Evolutionary conservation across 2,329 filamentous ascomycete species (phyloP).

Genomic region (Aulographum hederae): DNA sequence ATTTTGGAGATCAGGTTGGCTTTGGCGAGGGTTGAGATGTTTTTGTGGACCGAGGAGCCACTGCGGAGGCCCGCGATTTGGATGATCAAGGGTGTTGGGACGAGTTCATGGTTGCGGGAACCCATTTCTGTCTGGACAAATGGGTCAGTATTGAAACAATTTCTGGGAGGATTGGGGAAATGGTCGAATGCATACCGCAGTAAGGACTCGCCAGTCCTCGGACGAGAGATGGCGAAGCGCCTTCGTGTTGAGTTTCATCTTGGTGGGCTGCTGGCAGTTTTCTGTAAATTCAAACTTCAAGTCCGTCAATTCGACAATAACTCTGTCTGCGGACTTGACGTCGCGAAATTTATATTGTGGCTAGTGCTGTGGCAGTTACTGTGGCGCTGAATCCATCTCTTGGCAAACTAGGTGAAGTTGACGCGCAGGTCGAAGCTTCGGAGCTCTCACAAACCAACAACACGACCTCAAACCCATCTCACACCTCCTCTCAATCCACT

Average conservation of each 20-base stretch:
- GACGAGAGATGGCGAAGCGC: constrained; percentile 78
- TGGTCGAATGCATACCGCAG: constrained; percentile 47
- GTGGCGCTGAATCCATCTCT: too few species aligned
- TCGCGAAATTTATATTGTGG: too few species aligned
- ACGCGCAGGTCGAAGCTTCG: too few species aligned
- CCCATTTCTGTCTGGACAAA: constrained; percentile 66
- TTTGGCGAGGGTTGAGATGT: constrained; percentile 84
- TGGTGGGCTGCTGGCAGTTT: constrained; percentile 9
- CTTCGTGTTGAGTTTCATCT: constrained; percentile 90
- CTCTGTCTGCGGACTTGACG: too few species aligned
- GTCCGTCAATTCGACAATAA: too few species aligned
- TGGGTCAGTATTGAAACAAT: constrained; percentile 7
- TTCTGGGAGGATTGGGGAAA: constrained; percentile 10
- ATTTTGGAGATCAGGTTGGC: constrained; percentile 77
- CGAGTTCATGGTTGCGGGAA: constrained; percentile 91
- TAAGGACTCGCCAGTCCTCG: constrained; percentile 91
- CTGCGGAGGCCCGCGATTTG: constrained; percentile 61
- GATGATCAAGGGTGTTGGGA: constrained; percentile 76
- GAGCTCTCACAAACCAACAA: too few species aligned
- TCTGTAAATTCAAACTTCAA: too few species aligned
- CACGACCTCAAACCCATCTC: too few species aligned
- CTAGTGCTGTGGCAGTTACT: too few species aligned
- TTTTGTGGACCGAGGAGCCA: constrained; percentile 60
- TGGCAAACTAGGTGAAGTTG: too few species aligned
- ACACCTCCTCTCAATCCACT: too few species aligned